Base-by-base conservation (phyloP, 2,329 filamentous ascomycete genomes). In the Colletotrichum kahawae region DNA sequence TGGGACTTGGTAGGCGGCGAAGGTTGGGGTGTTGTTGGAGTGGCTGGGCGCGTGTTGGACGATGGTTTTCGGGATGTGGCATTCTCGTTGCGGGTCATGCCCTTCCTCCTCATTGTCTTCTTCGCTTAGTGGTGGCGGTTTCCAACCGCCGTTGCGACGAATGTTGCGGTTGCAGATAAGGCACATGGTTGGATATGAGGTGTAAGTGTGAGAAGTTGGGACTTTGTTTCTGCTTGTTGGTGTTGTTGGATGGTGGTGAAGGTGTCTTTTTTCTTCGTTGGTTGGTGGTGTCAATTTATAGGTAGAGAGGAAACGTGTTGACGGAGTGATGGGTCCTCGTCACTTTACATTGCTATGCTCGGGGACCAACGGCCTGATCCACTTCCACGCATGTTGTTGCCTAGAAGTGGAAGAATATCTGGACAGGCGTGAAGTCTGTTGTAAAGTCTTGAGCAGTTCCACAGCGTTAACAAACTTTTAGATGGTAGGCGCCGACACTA, bases 31-130 rank as follows among this genome's bases (percentile, higher is more conserved):
- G 27, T 51, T 48, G 29, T 66, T 51, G 36, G 36, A 38, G 27
- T 66, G 60, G 36, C 69, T 67, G 7, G 69, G 60, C 10, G 69
- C 62, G 13, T 51, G 51, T 9, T 67, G 62, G n/a, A 51, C 51
- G n/a, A 60, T 4, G 4, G 60, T 54, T 24, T 60, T 67, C 31
- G 24, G 21, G 14, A 1, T 57, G 14, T 18, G 4, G 4, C 0
- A 16, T 18, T 7, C 24, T 59, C 29, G 27, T 3, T 14, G 27
- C 18, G 13, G 56, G 29, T n/a, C 10, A 6, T 59, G 14, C 6
- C 34, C 56, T 8, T 59, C 56, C 16, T 16, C 27, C 8, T 59
- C 56, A 2, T 59, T 16, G 12, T 59, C 56, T 1, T 59, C 56
- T n/a, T 33, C 0, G 1, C 18, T 0, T 18, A 12, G 38, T 0